These are phyloP conservation scores for Coffea eugenioides DNA, from an alignment of 257 asterid species.

Conservation along the genomic window DNA sequence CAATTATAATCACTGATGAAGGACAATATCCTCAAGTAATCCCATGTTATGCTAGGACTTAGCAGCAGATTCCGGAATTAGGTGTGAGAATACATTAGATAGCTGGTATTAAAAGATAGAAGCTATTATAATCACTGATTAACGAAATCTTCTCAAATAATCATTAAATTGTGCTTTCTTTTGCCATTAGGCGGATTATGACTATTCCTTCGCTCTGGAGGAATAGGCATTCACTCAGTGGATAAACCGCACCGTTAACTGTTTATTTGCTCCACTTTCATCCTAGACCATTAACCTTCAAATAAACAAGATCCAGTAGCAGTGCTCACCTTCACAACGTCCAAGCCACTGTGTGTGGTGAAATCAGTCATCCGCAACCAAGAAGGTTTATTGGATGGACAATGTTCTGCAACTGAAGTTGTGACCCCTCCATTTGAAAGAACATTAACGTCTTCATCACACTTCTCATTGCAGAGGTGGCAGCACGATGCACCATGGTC, in stretches of 20 bases:
- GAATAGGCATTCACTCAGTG: too few species aligned
- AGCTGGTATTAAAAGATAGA: too few species aligned
- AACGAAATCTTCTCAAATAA: too few species aligned
- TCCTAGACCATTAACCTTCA: not conserved
- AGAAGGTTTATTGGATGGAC: conserved; percentile 47
- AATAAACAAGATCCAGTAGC: not conserved
- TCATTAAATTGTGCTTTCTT: too few species aligned
- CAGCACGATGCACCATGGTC: conserved; percentile 42
- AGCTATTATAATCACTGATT: too few species aligned
- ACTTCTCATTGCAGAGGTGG: conserved; percentile 66
- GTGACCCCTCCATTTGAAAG: conserved; percentile 36
- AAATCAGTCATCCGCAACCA: conserved; percentile 48
- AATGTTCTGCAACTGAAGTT: conserved; percentile 33
- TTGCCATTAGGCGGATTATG: too few species aligned
- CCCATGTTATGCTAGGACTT: too few species aligned
- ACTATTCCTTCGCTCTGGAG: too few species aligned
- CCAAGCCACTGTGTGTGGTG: conserved; percentile 20
- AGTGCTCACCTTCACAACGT: conserved; percentile 53
- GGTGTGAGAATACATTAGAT: too few species aligned
- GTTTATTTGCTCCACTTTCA: not conserved
- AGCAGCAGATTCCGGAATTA: too few species aligned
- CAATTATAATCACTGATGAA: too few species aligned
- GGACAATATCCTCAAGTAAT: too few species aligned
- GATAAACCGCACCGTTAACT: not conserved
- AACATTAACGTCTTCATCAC: conserved; percentile 54